A percentile compares a stretch with the other conserved stretches of the same genome.
phyloP scores from a whole-genome alignment of 768 basidiomycete genomes.

The Filobasidium wieringae region DNA sequence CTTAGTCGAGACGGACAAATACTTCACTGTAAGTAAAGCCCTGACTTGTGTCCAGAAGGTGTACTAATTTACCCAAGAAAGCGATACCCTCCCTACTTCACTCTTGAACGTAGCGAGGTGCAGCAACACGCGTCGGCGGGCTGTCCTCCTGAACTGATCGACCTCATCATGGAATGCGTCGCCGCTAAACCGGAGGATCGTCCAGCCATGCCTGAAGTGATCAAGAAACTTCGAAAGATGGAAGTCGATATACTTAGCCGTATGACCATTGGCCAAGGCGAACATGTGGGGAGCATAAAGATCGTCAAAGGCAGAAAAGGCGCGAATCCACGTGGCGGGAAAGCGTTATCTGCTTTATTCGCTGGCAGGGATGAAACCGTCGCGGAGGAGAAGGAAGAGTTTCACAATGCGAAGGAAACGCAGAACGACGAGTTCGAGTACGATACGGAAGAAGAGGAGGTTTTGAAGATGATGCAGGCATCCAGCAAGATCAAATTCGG shows the following conservation, averaged over 20 bases:
- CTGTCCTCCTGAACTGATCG: conserved; percentile 66
- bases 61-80: conserved; percentile 36
- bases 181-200: conserved; percentile 53
- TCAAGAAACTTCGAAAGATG: conserved; percentile 65
- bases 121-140: conserved; percentile 53
- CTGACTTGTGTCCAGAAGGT: neutral
- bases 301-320: conserved; percentile 45
- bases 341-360: conserved; percentile 13
- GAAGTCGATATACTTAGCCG: conserved; percentile 70
- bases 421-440: conserved; percentile 8
- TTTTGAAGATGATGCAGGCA: conserved; percentile 26
- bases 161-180: conserved; percentile 68
- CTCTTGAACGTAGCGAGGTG: conserved; percentile 64
- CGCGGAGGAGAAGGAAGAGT: neutral
- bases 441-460: conserved; percentile 23
- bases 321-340: neutral
- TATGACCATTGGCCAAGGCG: conserved; percentile 53
- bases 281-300: conserved; percentile 73
- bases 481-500: conserved; percentile 16
- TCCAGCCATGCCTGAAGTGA: conserved; percentile 64
- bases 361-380: conserved; percentile 3
- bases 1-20: conserved; percentile 63
- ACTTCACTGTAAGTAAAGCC: conserved; percentile 38
- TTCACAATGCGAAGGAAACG: neutral
- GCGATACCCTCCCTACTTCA: conserved; percentile 66